Base-by-base conservation (phyloP, 1,284 basidiomycete genomes). In the Bondarzewia mesenterica region DNA sequence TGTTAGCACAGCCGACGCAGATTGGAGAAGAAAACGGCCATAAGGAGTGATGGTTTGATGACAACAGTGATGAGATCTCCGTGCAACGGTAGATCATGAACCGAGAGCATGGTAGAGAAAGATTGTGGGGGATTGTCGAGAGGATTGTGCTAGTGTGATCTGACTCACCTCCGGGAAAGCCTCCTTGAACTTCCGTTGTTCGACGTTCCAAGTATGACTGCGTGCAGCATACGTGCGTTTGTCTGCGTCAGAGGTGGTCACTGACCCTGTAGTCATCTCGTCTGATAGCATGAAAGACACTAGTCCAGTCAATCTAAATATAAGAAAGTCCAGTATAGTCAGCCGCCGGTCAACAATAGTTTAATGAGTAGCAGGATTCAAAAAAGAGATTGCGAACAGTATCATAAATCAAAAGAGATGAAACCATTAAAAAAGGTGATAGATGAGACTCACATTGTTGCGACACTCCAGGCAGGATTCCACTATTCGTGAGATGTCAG, bases 271-370 rank as follows among this genome's bases (percentile, higher is more conserved):
- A 0, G 93, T 97, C 80, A 96, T 93, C 71, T 97, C 93, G 59
- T 97, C 92, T 2, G 89, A 86, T 47, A 94, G 78, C 94, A 96
- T 96, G 70, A 97, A 97, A 5, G 90, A 93, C 39, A 96, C 72
- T 20, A 97, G 74, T 26, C 93, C 93, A n/a, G 93, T 95, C 54
- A 96, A 77, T 67, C 92, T 94, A 57, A 55, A 61, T 36, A 96
- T 96, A 70, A 97, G 96, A 5, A 90, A 93, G 38, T 96, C 72
- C 21, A 97, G 75, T 25, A 93, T 93, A n/a, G 93, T 95, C 54
- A 96, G 77, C 66, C 92, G 93, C 57, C 27, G 42, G 42, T 42
- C 18, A 18, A 29, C 15, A 26, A 14, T 15, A 26, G n/a, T n/a
- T 26, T 12, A 16, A 29, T 5, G 27, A 43, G 14, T 5, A 27